Base-by-base conservation (phyloP, 192 early-diverging fungal species). In the Rhizophagus clarus region DNA sequence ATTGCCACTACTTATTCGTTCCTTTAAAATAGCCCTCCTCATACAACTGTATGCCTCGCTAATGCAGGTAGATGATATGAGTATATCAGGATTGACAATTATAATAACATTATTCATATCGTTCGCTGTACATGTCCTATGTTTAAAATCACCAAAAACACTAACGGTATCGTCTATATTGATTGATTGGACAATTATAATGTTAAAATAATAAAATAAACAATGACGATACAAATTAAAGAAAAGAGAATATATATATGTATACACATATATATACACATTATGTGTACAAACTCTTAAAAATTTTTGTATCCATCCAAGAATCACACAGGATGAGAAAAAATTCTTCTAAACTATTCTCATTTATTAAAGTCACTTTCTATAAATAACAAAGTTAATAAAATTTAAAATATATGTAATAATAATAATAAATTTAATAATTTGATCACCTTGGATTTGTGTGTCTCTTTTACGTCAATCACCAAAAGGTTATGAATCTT, bases 41-140 rank as follows among this genome's bases (percentile, higher is more conserved):
- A 93, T 77, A 81, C 97, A 99, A 0, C 78, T 60, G 63, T 93
- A 95, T 24, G 90, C 90, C 17, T 96, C 94, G 0, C 96, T 84
- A 4, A 96, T 83, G 5, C 88, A 82, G 5, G 97, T 96, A 29
- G 91, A 89, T 0, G 95, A 88, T 22, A 98, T 86, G 17, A 99
- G 83, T 3, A 80, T 79, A 82, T 98, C 97, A 2, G 97, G 97
- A 66, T 95, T 89, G 20, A 95, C 81, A 42, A 97, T 88, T 1
- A 95, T 56, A 56, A 56, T 17, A 22, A 56, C 51, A 56, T 56
- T 20, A 4, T 56, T 56, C 17, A 6, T 22, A 56, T 56, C 51
- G 15, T 56, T 56, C 17, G 51, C 51, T 56, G 6, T 20, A 22
- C 51, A 56, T 4, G 51, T 22, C 17, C 51, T 20, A 22, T 56